A percentile compares a stretch with the other conserved stretches of the same genome.
These are phyloP conservation scores for Euclidium syriacum DNA, from an alignment of 345 rosid genomes.

Conservation along the genomic window DNA sequence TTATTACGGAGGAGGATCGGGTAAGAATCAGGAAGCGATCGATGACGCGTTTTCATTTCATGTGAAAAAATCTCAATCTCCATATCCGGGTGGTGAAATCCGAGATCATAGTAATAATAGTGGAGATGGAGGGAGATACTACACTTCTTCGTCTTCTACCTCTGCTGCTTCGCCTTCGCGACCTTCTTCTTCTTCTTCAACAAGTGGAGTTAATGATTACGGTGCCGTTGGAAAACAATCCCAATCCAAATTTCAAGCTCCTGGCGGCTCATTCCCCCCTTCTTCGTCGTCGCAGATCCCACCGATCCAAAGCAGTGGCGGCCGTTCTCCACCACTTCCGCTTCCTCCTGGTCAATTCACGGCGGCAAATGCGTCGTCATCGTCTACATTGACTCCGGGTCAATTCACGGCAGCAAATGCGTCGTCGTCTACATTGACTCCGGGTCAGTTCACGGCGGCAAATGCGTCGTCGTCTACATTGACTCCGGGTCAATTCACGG, in stretches of 20 bases:
- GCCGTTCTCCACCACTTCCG: conserved; percentile 24
- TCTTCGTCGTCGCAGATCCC: neutral
- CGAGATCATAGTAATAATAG: conserved; percentile 3
- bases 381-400: no score
- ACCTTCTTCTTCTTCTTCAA: conserved; percentile 19
- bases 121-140: conserved; percentile 14
- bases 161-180: conserved; percentile 16
- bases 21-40: neutral
- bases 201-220: conserved; percentile 1
- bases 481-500: no score
- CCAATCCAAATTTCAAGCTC: conserved; percentile 27
- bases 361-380: neutral
- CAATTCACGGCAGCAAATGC: no score
- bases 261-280: conserved; percentile 9
- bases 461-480: neutral
- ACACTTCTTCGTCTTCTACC: conserved; percentile 12
- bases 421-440: no score
- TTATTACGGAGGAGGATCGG: neutral
- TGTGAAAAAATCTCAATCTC: neutral
- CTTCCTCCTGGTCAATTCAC: conserved; percentile 30
- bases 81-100: conserved; percentile 13
- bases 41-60: conserved; percentile 25
- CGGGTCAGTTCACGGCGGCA: no score
- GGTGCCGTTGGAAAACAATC: conserved; percentile 14
- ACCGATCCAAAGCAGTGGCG: neutral